Evolutionary conservation across 2,329 filamentous ascomycete genomes (phyloP).

Genomic region (Emmonsia crescens): DNA sequence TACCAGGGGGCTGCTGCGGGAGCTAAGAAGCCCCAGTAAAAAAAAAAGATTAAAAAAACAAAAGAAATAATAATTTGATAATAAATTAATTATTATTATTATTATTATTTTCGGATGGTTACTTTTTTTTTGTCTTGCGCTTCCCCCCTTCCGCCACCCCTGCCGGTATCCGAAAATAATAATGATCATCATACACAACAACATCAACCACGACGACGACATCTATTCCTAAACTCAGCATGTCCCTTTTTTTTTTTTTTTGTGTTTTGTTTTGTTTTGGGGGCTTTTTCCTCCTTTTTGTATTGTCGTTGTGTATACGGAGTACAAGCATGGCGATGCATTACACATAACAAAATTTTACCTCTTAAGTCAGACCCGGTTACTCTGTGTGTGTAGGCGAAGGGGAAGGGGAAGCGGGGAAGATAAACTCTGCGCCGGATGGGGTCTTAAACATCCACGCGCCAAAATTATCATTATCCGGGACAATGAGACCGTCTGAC

Average conservation of each 20-base stretch:
- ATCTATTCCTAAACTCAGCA: background rate
- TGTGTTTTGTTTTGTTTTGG: background rate
- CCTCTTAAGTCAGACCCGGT: background rate
- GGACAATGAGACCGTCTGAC: no score
- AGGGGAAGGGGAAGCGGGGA: background rate
- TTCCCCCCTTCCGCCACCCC: background rate
- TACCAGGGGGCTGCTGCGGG: conserved; percentile 17
- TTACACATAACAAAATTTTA: background rate
- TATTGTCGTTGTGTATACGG: background rate
- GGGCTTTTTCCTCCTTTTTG: background rate
- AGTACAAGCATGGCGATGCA: background rate
- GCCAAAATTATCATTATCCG: background rate
- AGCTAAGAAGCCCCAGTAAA: conserved; percentile 40
- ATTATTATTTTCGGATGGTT: background rate
- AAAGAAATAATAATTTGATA: background rate
- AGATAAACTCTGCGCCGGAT: background rate
- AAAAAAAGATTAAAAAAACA: background rate
- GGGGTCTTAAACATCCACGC: background rate
- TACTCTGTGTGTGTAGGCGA: background rate
- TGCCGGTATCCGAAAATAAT: background rate
- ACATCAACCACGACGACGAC: background rate
- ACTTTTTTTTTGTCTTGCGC: background rate
- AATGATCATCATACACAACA: background rate
- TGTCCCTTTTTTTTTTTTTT: background rate
- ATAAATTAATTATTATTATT: background rate